Base-by-base conservation (phyloP, 2,329 filamentous ascomycete genomes). In the Boeremia exigua region DNA sequence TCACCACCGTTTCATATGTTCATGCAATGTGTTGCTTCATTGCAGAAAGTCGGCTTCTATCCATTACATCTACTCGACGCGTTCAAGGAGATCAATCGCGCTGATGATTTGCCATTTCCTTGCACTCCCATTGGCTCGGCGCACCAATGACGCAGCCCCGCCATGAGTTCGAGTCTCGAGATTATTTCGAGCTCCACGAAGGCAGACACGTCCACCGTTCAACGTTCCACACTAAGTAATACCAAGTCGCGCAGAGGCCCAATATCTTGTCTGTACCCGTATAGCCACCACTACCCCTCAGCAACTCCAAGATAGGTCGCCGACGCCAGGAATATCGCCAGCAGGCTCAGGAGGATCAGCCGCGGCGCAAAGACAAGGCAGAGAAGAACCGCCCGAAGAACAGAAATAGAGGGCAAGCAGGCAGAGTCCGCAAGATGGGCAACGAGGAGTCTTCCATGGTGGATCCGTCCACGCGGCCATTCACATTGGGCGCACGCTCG, bases 361-460 rank as follows among this genome's bases (percentile, higher is more conserved):
- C 59, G 60, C 60, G 44, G 54, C 66, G 58, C 60, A 66, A 68
- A 61, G 65, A 63, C 10, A 60, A 57, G 54, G 63, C 61, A 34
- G 65, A 64, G 39, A 63, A 62, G 39, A 38, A 15, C 3, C 47
- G 47, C 1, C 42, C 53, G 2, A 56, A 51, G 30, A 68, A 64
- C 61, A 61, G 67, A 59, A 61, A 57, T 12, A 27, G 54, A 55
- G 59, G 60, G 6, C 68, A 63, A 52, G 62, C 53, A 44, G 65
- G 64, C 53, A 55, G 70, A 30, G 43, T 47, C 49, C 61, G 62
- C 74, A 91, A 79, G 52, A 97, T 97, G 94, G 93, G 93, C 56
- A 92, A 96, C 75, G 91, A 96, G 72, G 82, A 87, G 62, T 96
- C 91, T 29, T 79, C 84, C 49, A 75, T 93, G 60, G 83, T 94